Percentiles rank a stretch among this genome's conserved stretches.
Evolutionary conservation across 176 grass and related monocot species (phyloP).

Genomic region (Pontederia crassipes): DNA sequence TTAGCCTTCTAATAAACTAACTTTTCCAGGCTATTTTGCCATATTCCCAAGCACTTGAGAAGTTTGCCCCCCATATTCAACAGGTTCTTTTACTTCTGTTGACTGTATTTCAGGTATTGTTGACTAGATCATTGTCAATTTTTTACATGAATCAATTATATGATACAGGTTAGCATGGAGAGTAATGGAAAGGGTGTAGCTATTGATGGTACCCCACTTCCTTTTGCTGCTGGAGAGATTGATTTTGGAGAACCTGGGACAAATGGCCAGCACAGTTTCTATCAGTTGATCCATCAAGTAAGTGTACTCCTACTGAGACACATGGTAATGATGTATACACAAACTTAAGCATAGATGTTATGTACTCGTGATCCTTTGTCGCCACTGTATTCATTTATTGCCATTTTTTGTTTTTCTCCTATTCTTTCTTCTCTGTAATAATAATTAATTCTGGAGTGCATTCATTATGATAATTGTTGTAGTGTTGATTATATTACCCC

Average conservation of each 20-base stretch:
- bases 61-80: constrained; percentile 94
- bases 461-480: too few relatives aligned
- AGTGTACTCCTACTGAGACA: constrained; percentile 2
- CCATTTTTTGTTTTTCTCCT: too few relatives aligned
- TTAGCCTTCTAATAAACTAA: constrained; percentile 12
- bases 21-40: constrained; percentile 76
- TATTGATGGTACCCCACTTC: constrained; percentile 67
- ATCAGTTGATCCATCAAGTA: constrained; percentile 98
- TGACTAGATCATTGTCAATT: background rate
- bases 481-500: too few relatives aligned
- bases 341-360: background rate
- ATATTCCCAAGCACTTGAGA: constrained; percentile 92
- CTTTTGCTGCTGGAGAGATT: constrained; percentile 83
- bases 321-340: background rate
- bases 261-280: constrained; percentile 98
- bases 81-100: constrained; percentile 53
- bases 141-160: background rate
- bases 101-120: background rate
- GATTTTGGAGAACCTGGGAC: constrained; percentile 99
- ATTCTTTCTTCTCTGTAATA: too few relatives aligned
- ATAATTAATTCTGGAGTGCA: too few relatives aligned
- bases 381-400: too few relatives aligned
- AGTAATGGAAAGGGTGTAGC: constrained; percentile 98
- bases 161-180: constrained; percentile 93
- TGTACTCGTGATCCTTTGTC: too few relatives aligned